Conservation (phyloP, 352 stramenopile genomes). For the Pythium guiyangense region DNA sequence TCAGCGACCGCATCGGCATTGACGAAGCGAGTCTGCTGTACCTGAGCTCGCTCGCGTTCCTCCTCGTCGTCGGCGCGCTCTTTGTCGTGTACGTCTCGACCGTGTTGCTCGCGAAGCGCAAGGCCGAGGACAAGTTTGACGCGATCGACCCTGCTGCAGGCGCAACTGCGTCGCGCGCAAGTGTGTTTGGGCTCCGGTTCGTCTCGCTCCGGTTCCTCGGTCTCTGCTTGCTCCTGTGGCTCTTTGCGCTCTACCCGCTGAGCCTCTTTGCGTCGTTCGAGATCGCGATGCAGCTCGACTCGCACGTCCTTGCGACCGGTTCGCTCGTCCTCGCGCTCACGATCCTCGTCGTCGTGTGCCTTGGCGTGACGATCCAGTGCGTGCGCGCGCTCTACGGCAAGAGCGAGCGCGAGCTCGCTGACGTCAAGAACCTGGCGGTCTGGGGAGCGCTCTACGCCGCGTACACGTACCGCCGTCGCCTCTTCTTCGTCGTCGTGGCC, state of each 20-base stretch:
- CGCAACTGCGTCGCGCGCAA: background rate
- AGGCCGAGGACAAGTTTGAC: slow-evolving; percentile 40
- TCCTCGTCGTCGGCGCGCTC: slow-evolving; percentile 27
- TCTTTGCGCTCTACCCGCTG: slow-evolving; percentile 56
- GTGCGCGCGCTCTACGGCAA: slow-evolving; percentile 38
- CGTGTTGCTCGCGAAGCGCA: slow-evolving; percentile 51
- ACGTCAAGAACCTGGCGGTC: slow-evolving; percentile 47
- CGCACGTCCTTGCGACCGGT: slow-evolving; percentile 16
- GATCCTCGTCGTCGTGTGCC: slow-evolving; percentile 36
- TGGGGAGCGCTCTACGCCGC: slow-evolving; percentile 62
- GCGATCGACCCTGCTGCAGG: slow-evolving; percentile 26
- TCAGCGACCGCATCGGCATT: slow-evolving; percentile 46
- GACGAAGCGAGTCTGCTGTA: slow-evolving; percentile 38
- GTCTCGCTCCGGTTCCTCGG: slow-evolving; percentile 56
- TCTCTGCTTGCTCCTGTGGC: slow-evolving; percentile 57
- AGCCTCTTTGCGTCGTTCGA: slow-evolving; percentile 62
- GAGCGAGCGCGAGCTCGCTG: slow-evolving; percentile 40
- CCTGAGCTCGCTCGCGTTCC: slow-evolving; percentile 34
- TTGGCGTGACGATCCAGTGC: slow-evolving; percentile 30
- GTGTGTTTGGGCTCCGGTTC: slow-evolving; percentile 44
- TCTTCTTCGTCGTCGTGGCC: slow-evolving; percentile 59
- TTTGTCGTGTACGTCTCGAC: slow-evolving; percentile 41
- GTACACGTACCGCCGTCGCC: slow-evolving; percentile 52
- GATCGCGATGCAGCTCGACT: slow-evolving; percentile 60
- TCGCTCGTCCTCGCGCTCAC: slow-evolving; percentile 37